Evolutionary conservation across 306 rosid genomes (phyloP).

Genomic region (Nissolia schottii): DNA sequence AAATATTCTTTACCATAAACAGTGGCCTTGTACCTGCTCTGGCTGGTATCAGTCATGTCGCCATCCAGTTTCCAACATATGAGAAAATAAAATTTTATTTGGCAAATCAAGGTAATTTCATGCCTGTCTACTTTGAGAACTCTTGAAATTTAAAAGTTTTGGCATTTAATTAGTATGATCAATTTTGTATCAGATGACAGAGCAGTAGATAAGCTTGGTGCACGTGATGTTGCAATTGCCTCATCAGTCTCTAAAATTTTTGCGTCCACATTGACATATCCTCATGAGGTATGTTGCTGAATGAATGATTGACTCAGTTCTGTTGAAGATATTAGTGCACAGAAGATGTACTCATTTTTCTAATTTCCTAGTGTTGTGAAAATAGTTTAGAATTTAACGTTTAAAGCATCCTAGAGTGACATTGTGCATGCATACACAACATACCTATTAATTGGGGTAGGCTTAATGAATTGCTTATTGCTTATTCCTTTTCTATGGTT

Average conservation of each 20-base stretch:
- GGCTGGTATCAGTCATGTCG: constrained; percentile 89
- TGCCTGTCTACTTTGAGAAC: background rate
- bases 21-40: constrained; percentile 92
- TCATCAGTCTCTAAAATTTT: constrained; percentile 83
- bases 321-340: constrained; percentile 8
- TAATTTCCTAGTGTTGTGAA: background rate
- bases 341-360: background rate
- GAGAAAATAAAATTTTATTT: constrained; percentile 67
- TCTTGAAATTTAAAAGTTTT: background rate
- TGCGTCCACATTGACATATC: constrained; percentile 88
- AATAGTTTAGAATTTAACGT: background rate
- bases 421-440: background rate
- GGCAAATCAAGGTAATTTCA: constrained; percentile 60
- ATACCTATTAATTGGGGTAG: background rate
- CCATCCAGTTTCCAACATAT: constrained; percentile 81
- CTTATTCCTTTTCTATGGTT: background rate
- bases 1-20: constrained; percentile 23
- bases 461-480: background rate
- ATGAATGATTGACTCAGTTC: constrained; percentile 19
- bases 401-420: background rate
- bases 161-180: constrained; percentile 7
- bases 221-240: constrained; percentile 83
- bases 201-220: constrained; percentile 61
- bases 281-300: constrained; percentile 68
- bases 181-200: constrained; percentile 44